These are phyloP conservation scores for Anthracocystis panici-leucophaei DNA, from an alignment of 1,284 basidiomycete genomes.

Conservation along the genomic window DNA sequence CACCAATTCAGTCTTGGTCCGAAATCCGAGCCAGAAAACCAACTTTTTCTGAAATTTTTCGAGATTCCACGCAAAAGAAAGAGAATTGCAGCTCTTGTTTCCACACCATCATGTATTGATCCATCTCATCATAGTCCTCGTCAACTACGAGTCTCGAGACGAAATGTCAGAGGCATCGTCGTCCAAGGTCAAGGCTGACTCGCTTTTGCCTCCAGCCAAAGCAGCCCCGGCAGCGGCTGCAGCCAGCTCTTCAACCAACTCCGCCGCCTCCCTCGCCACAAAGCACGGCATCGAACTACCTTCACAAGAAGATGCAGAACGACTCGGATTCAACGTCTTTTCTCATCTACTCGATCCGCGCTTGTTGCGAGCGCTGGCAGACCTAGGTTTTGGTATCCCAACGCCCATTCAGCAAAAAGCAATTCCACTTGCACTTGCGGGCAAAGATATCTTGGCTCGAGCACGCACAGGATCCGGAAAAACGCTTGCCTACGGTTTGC, in stretches of 20 bases:
- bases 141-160: background rate
- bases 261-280: constrained; percentile 19
- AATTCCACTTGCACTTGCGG: constrained; percentile 88
- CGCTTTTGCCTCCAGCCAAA: constrained; percentile 29
- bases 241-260: constrained; percentile 4
- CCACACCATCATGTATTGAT: background rate
- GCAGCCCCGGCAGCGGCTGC: background rate
- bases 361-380: constrained; percentile 80
- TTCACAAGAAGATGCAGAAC: constrained; percentile 41
- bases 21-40: background rate
- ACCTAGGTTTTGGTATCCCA: constrained; percentile 83
- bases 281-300: constrained; percentile 45
- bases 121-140: background rate
- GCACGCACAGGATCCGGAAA: constrained; percentile 97
- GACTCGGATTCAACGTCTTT: constrained; percentile 69
- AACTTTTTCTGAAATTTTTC: constrained; percentile 10
- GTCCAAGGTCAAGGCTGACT: constrained; percentile 46
- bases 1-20: no score
- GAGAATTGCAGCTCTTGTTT: background rate
- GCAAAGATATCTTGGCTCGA: constrained; percentile 90
- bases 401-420: constrained; percentile 82
- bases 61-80: background rate
- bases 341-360: constrained; percentile 81
- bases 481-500: constrained; percentile 94
- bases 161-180: constrained; percentile 39